Evolutionary conservation across 805 yeast species (phyloP).

Genomic region (Metschnikowia lochheadii): DNA sequence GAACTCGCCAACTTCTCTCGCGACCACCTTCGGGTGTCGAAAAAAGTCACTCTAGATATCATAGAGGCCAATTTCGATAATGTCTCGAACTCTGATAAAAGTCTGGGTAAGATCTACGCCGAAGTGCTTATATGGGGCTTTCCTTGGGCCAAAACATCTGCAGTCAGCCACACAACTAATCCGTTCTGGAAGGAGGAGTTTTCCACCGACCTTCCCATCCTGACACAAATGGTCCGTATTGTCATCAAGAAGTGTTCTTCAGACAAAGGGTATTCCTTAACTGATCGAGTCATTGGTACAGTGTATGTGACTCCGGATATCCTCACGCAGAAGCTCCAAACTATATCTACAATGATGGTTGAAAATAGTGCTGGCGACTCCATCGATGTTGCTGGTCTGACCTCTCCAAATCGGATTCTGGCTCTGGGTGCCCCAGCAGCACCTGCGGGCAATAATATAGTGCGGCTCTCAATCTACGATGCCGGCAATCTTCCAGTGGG

Average conservation of each 20-base stretch:
- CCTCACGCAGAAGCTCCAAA: constrained; percentile 31
- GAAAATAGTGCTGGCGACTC: constrained; percentile 21
- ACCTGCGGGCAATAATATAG: constrained; percentile 28
- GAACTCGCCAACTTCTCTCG: constrained; percentile 11
- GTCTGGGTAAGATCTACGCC: constrained; percentile 47
- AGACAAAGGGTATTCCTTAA: constrained; percentile 22
- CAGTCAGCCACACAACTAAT: constrained; percentile 42
- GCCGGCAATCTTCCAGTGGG: constrained; percentile 49
- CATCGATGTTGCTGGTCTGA: constrained; percentile 19
- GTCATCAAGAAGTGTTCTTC: constrained; percentile 37
- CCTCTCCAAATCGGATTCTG: not conserved
- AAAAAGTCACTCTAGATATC: constrained; percentile 51
- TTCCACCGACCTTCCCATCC: constrained; percentile 53
- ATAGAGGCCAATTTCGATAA: constrained; percentile 58
- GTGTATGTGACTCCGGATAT: constrained; percentile 52
- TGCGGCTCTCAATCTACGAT: constrained; percentile 45
- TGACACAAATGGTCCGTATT: constrained; percentile 50
- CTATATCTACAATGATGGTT: constrained; percentile 33
- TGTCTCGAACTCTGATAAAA: constrained; percentile 4
- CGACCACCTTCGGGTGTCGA: constrained; percentile 49
- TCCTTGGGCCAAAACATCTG: constrained; percentile 76
- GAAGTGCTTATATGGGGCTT: constrained; percentile 71
- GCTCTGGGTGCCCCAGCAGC: not conserved
- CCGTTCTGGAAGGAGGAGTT: constrained; percentile 88
- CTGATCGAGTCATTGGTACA: constrained; percentile 48